These are phyloP conservation scores for Kwoniella botswanensis DNA, from an alignment of 768 basidiomycete genomes.

Conservation along the genomic window DNA sequence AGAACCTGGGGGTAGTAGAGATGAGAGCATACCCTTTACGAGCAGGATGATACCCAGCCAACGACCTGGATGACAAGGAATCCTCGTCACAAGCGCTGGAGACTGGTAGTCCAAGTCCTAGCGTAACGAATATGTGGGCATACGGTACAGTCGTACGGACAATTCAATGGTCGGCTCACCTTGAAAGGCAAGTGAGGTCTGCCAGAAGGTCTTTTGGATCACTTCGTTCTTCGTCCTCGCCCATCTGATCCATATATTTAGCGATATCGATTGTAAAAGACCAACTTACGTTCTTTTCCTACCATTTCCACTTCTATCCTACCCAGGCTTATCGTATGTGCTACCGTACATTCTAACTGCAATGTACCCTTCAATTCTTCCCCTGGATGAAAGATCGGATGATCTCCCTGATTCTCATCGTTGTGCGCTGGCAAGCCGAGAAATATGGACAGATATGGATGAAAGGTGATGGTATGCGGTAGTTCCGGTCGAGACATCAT, in stretches of 20 bases:
- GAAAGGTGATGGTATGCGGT: background rate
- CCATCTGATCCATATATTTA: background rate
- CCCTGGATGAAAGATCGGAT: background rate
- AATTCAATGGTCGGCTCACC: background rate
- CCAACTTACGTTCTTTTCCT: background rate
- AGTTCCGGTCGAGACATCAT: background rate
- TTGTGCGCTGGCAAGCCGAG: background rate
- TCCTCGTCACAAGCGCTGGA: background rate
- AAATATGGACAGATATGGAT: background rate
- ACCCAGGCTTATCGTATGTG: background rate
- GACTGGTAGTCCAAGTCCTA: background rate
- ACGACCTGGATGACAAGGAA: background rate
- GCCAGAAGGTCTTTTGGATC: background rate
- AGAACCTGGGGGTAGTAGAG: background rate
- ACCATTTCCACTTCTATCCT: conserved; percentile 1
- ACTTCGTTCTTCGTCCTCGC: background rate
- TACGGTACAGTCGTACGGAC: background rate
- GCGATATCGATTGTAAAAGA: background rate
- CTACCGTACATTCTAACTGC: background rate
- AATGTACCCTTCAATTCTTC: background rate
- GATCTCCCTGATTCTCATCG: background rate
- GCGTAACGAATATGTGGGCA: background rate
- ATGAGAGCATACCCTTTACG: background rate
- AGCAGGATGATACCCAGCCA: background rate
- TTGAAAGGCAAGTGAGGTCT: background rate